Conservation (phyloP, 441 rosid genomes). For the Pelargonium fulgidum region DNA sequence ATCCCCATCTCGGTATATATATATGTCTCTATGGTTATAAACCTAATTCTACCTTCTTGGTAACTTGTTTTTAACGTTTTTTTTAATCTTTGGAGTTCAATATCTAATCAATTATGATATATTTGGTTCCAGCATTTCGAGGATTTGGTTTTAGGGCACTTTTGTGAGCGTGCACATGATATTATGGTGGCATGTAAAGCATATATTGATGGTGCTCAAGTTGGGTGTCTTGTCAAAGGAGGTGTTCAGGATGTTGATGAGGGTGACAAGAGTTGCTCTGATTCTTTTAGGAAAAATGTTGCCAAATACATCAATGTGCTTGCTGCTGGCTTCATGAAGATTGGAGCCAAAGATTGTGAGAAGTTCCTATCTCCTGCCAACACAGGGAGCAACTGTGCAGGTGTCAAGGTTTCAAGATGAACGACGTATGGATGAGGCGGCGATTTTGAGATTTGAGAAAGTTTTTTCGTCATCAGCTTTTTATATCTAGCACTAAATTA, state of each 20-base stretch:
- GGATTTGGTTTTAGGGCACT: conserved; percentile 69
- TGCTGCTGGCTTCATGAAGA: conserved; percentile 39
- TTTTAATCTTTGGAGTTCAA: neutral
- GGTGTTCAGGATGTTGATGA: conserved; percentile 48
- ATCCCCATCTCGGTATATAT: no score
- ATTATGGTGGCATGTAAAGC: conserved; percentile 69
- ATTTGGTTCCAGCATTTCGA: conserved; percentile 59
- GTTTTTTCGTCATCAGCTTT: no score
- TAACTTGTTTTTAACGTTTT: neutral
- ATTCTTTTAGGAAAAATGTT: conserved; percentile 40
- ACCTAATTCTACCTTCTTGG: no score
- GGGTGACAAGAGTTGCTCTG: conserved; percentile 39
- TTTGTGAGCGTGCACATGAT: conserved; percentile 48
- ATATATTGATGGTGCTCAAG: conserved; percentile 64
- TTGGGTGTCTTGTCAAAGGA: conserved; percentile 52
- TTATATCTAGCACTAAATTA: no score
- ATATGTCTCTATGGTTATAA: no score
- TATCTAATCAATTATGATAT: neutral
- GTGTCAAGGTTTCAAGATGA: neutral
- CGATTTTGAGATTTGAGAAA: neutral
- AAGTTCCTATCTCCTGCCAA: conserved; percentile 24
- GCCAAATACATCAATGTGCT: conserved; percentile 37
- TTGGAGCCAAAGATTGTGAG: conserved; percentile 50
- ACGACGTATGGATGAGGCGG: neutral
- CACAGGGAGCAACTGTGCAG: neutral